Evolutionary conservation across 768 basidiomycete species (phyloP).

Genomic region (Mycena kentingensis): DNA sequence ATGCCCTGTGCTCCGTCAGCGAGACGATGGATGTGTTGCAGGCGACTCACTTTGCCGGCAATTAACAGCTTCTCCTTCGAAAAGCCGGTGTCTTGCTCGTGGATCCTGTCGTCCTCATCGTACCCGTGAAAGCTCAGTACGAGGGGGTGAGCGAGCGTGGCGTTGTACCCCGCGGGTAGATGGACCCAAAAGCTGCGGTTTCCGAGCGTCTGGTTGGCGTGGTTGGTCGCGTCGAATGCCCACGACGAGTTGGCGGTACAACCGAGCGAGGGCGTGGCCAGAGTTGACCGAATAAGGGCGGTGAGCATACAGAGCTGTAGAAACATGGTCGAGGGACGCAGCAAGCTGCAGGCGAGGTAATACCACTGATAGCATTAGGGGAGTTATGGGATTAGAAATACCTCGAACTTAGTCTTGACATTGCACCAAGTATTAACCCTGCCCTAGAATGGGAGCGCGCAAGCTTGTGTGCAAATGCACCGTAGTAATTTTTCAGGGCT

Average conservation of each 20-base stretch:
- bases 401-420: too few relatives aligned
- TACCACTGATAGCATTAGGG: too few relatives aligned
- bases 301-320: too few relatives aligned
- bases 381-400: too few relatives aligned
- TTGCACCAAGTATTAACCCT: too few relatives aligned
- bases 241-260: constrained; percentile 13
- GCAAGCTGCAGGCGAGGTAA: too few relatives aligned
- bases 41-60: constrained; percentile 10
- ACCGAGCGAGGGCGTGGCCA: too few relatives aligned
- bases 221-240: constrained; percentile 17
- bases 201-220: constrained; percentile 18
- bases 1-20: constrained; percentile 11
- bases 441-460: too few relatives aligned
- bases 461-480: too few relatives aligned
- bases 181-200: constrained; percentile 23
- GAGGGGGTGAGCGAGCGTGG: constrained; percentile 12
- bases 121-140: constrained; percentile 23
- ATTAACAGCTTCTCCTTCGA: constrained; percentile 10
- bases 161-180: constrained; percentile 16
- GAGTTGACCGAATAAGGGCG: too few relatives aligned
- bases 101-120: constrained; percentile 1
- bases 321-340: too few relatives aligned
- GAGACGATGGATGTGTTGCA: background rate
- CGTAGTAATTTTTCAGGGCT: too few relatives aligned
- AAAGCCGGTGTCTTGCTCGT: constrained; percentile 18